These are phyloP conservation scores for Fraxinus quadrangulata DNA, from an alignment of 257 asterid species.

Conservation along the genomic window DNA sequence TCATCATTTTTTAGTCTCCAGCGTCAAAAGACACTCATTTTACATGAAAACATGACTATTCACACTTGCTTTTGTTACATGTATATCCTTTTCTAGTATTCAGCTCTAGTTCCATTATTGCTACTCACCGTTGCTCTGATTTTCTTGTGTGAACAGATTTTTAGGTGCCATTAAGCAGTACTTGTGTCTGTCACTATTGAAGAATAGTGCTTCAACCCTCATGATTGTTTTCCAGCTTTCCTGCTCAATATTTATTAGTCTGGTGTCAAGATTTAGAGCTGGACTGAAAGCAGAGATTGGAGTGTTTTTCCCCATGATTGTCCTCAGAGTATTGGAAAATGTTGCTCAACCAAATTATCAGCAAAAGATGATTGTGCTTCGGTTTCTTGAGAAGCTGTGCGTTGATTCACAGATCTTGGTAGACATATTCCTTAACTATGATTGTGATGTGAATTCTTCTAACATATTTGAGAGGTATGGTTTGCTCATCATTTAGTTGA, in stretches of 20 bases:
- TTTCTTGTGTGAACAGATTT: constrained; percentile 60
- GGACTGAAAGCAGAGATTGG: constrained; percentile 98
- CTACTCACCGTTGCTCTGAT: constrained; percentile 21
- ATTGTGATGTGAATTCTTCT: constrained; percentile 98
- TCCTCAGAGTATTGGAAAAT: constrained; percentile 89
- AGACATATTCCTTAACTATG: constrained; percentile 97
- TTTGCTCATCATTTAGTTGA: constrained; percentile 25
- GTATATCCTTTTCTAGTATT: constrained; percentile 4
- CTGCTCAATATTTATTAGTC: constrained; percentile 91
- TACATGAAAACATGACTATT: not conserved
- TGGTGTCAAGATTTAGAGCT: constrained; percentile 95
- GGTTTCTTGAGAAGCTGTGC: constrained; percentile 89
- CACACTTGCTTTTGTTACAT: constrained; percentile 13
- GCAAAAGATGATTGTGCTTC: constrained; percentile 97
- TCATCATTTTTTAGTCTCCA: constrained; percentile 7
- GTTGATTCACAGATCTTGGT: constrained; percentile 91
- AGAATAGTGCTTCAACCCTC: constrained; percentile 94
- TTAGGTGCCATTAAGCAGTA: constrained; percentile 98
- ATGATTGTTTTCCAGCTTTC: constrained; percentile 98
- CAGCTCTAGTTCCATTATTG: constrained; percentile 17
- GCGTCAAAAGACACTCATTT: constrained; percentile 3
- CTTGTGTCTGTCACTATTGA: constrained; percentile 86
- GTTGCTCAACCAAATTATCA: constrained; percentile 95
- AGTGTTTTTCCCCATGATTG: constrained; percentile 98
- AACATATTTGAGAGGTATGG: constrained; percentile 95